Percentiles rank a stretch among this genome's conserved stretches.
Evolutionary conservation across 169 alveolate genomes (phyloP).

Genomic region (Cystoisospora suis): DNA sequence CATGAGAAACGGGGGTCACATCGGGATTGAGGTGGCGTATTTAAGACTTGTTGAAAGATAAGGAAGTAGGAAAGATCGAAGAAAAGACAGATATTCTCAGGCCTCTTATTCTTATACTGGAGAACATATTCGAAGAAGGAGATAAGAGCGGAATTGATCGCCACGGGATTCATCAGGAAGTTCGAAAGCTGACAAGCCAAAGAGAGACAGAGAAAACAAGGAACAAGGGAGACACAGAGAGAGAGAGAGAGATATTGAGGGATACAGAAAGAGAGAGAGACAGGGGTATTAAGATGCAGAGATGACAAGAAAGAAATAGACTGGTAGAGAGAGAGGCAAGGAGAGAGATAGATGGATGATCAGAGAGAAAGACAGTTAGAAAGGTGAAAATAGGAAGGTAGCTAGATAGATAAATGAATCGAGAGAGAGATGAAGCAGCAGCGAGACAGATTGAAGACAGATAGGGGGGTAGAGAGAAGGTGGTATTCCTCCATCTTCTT

Average conservation of each 20-base stretch:
- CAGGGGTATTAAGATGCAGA: neutral
- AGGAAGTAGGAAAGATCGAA: conserved; percentile 42
- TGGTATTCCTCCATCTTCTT: too few relatives aligned
- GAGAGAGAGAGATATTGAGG: neutral
- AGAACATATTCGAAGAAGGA: conserved; percentile 33
- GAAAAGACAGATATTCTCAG: conserved; percentile 35
- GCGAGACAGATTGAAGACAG: too few relatives aligned
- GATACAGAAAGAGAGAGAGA: neutral
- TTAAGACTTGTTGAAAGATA: conserved; percentile 29
- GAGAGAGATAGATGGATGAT: neutral
- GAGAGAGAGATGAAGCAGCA: too few relatives aligned
- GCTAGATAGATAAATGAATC: neutral
- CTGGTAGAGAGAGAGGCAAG: neutral
- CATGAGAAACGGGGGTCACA: conserved; percentile 30
- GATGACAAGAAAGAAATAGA: neutral
- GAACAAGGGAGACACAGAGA: neutral
- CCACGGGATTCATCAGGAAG: conserved; percentile 30
- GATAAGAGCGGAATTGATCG: conserved; percentile 37
- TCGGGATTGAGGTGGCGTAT: conserved; percentile 10
- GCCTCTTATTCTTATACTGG: neutral
- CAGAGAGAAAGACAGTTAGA: neutral
- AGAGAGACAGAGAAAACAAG: neutral
- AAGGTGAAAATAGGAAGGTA: neutral
- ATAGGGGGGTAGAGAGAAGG: too few relatives aligned
- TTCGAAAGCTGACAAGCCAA: conserved; percentile 20